phyloP scores from a whole-genome alignment of 1,284 basidiomycete species.

The Cutaneotrichosporon sp. region DNA sequence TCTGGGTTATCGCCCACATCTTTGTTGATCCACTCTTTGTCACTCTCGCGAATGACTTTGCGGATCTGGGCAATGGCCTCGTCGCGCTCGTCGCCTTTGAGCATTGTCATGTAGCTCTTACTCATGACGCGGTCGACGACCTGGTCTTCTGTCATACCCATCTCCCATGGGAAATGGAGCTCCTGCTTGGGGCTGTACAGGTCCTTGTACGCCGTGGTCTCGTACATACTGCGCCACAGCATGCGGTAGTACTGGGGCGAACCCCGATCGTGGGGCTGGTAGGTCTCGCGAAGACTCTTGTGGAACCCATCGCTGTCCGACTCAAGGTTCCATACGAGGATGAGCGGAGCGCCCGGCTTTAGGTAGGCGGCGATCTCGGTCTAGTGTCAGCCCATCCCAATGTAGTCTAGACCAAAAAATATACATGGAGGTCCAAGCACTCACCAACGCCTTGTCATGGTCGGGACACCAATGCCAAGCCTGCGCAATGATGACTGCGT shows the following conservation, averaged over 20 bases:
- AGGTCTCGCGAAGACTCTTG: slow-evolving; percentile 30
- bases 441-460: slow-evolving; percentile 45
- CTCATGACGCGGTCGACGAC: slow-evolving; percentile 44
- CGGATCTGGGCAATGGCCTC: slow-evolving; percentile 33
- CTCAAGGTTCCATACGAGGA: slow-evolving; percentile 53
- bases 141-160: slow-evolving; percentile 36
- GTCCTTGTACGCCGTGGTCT: slow-evolving; percentile 37
- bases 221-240: slow-evolving; percentile 39
- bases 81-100: slow-evolving; percentile 33
- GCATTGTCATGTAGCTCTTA: slow-evolving; percentile 49
- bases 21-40: slow-evolving; percentile 45
- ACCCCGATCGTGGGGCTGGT: slow-evolving; percentile 39
- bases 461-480: slow-evolving; percentile 54
- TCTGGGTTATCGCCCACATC: slow-evolving; percentile 25
- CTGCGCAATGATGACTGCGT: slow-evolving; percentile 52
- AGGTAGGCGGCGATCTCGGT: slow-evolving; percentile 50
- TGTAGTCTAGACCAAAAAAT: neutral
- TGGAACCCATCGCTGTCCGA: slow-evolving; percentile 28
- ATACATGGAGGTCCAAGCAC: slow-evolving; percentile 16
- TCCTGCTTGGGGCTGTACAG: slow-evolving; percentile 36
- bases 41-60: slow-evolving; percentile 27
- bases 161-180: slow-evolving; percentile 29
- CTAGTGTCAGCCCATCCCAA: slow-evolving; percentile 14
- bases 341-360: slow-evolving; percentile 44
- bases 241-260: slow-evolving; percentile 50